Evolutionary conservation across 768 basidiomycete genomes (phyloP).

Genomic region (Exsudoporus frostii): DNA sequence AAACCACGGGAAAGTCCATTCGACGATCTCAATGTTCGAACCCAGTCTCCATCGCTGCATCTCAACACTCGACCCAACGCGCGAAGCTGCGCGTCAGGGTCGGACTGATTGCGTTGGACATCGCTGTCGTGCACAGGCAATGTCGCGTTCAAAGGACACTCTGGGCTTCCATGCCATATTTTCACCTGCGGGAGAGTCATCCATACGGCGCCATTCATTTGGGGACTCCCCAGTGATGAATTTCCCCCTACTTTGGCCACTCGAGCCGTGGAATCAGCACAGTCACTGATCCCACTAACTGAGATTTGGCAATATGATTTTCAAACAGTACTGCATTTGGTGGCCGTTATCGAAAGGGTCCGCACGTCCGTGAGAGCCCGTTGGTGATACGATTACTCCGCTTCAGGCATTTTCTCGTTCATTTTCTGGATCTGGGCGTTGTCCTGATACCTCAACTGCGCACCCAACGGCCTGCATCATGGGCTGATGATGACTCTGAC

Average conservation of each 20-base stretch:
- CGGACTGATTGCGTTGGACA: conserved; percentile 15
- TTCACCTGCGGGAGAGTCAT: background rate
- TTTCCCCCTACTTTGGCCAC: conserved; percentile 2
- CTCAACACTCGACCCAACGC: background rate
- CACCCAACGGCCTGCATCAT: conserved; percentile 7
- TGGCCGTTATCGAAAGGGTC: conserved; percentile 19
- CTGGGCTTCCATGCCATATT: background rate
- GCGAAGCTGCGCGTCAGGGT: conserved; percentile 9
- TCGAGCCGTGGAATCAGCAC: conserved; percentile 19
- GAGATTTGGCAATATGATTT: conserved; percentile 23
- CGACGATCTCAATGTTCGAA: conserved; percentile 12
- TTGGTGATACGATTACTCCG: conserved; percentile 18
- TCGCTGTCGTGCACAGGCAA: conserved; percentile 7
- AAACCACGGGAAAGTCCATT: conserved; percentile 4
- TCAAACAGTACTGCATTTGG: conserved; percentile 18
- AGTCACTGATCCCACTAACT: conserved; percentile 18
- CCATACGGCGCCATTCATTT: conserved; percentile 1
- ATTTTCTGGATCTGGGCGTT: conserved; percentile 20
- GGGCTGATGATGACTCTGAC: conserved; percentile 7
- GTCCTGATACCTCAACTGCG: conserved; percentile 16
- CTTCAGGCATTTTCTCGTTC: conserved; percentile 20
- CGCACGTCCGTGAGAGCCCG: conserved; percentile 27
- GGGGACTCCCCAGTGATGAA: conserved; percentile 1
- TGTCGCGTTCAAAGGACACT: background rate
- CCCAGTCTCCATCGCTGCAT: conserved; percentile 6